Evolutionary conservation across 2,329 filamentous ascomycete genomes (phyloP).

Genomic region (Ceratocystis variospora): DNA sequence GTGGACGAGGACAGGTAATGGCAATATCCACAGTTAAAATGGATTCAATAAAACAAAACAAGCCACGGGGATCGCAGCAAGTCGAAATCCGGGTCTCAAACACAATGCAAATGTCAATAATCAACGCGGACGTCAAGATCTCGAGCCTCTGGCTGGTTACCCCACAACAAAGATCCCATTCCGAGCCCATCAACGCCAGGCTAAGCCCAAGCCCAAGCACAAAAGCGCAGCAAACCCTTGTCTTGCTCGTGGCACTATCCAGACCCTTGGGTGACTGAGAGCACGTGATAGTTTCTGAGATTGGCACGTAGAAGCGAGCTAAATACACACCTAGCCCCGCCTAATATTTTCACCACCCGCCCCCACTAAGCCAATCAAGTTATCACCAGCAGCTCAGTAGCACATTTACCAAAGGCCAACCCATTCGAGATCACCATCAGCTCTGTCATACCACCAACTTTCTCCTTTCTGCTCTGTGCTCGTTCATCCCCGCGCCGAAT

Average conservation of each 20-base stretch:
- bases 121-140: background rate
- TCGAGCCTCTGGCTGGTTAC: background rate
- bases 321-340: slow-evolving; percentile 9
- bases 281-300: background rate
- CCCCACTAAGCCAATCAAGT: background rate
- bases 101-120: background rate
- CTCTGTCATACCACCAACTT: background rate
- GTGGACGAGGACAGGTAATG: background rate
- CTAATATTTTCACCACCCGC: slow-evolving; percentile 16
- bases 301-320: background rate
- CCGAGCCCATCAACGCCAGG: background rate
- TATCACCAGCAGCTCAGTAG: background rate
- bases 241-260: background rate
- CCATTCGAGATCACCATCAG: background rate
- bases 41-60: background rate
- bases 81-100: background rate
- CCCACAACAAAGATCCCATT: slow-evolving; percentile 1
- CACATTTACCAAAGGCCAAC: background rate
- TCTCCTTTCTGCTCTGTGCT: background rate
- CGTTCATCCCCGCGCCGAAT: background rate
- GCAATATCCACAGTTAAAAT: background rate
- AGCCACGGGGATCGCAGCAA: background rate
- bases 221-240: background rate
- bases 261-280: background rate
- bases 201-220: background rate